Evolutionary conservation across 352 stramenopile species (phyloP), one percentile per base, ranked within the genome.

Genomic region (Phytophthora capsici): DNA sequence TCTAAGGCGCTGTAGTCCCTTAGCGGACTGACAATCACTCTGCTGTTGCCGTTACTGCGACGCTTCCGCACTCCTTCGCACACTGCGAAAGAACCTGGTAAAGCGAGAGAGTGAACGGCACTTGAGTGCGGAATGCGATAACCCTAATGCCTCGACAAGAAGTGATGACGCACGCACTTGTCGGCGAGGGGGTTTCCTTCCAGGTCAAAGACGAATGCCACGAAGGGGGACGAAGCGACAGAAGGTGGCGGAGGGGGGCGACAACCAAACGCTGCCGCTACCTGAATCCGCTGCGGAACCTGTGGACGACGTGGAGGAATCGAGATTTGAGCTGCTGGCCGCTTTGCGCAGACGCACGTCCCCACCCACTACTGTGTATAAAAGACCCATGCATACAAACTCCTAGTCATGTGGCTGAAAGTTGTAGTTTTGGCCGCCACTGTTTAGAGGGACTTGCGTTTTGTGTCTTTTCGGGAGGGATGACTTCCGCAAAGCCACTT

Each of bases 231-330:
- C 13, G 32, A 14, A 20, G 12, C 14, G 28, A 23, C 13, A 17
- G 23, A 34, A 12, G 22, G 52, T 9, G 32, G 48, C 47, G 56
- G 54, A 59, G 57, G 45, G 66, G 28, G 56, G 52, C 66, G 70
- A 78, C 66, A 77, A 77, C 69, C 69, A 49, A 77, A 64, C 56
- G 69, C 69, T 75, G 71, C 66, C 66, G 71, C 70, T 57, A 52
- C 54, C 55, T 71, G 49, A 66, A 47, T 57, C 57, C 48, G 55
- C 54, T 58, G 19, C 30, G 30, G 46, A 66, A 59, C 48, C 47
- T 66, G 57, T 59, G 57, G 47, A 28, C 50, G 57, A 53, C 57
- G 57, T 60, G 48, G 14, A 61, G 59, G 59, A 67, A 56, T 67
- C 25, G 59, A 61, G 20, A 53, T 58, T 66, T 48, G 28, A 34